A percentile compares a stretch with the other conserved stretches of the same genome.
These are phyloP conservation scores for Microdochium trichocladiopsis DNA, from an alignment of 2,329 filamentous ascomycete species.

Conservation along the genomic window DNA sequence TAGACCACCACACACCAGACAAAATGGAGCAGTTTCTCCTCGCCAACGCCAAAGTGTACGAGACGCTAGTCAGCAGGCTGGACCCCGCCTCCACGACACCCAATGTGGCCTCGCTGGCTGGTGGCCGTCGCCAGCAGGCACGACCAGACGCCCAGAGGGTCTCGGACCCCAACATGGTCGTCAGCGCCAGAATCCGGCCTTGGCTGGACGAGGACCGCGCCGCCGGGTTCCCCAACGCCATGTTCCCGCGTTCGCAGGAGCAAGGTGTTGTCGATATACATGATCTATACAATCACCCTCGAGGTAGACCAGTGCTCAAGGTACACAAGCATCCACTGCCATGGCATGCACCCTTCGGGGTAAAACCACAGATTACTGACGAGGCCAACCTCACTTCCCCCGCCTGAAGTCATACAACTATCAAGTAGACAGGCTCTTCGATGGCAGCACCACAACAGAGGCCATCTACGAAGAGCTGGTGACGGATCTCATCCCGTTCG, in stretches of 20 bases:
- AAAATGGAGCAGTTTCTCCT: background rate
- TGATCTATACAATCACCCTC: conserved; percentile 24
- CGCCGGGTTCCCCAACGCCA: conserved; percentile 17
- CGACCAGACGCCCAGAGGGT: background rate
- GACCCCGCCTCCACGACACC: background rate
- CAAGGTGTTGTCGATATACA: conserved; percentile 25
- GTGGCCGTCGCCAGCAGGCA: background rate
- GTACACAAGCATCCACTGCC: conserved; percentile 12
- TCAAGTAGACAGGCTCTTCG: conserved; percentile 27
- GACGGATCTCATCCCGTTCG: conserved; percentile 33
- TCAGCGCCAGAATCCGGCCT: conserved; percentile 28
- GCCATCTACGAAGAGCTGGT: conserved; percentile 33
- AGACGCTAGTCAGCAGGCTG: background rate
- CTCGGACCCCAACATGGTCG: conserved; percentile 18
- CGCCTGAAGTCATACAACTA: conserved; percentile 22
- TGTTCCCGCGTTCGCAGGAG: conserved; percentile 14
- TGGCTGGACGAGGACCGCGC: conserved; percentile 24
- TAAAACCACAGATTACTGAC: too few species aligned
- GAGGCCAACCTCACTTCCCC: too few species aligned
- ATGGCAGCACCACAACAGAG: conserved; percentile 24
- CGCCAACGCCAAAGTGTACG: background rate
- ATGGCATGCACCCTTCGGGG: too few species aligned
- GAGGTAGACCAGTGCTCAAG: conserved; percentile 21
- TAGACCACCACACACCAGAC: too few species aligned
- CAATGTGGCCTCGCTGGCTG: background rate